Evolutionary conservation across 2,329 filamentous ascomycete species (phyloP).

Genomic region (Arthrobotrys sinensis): DNA sequence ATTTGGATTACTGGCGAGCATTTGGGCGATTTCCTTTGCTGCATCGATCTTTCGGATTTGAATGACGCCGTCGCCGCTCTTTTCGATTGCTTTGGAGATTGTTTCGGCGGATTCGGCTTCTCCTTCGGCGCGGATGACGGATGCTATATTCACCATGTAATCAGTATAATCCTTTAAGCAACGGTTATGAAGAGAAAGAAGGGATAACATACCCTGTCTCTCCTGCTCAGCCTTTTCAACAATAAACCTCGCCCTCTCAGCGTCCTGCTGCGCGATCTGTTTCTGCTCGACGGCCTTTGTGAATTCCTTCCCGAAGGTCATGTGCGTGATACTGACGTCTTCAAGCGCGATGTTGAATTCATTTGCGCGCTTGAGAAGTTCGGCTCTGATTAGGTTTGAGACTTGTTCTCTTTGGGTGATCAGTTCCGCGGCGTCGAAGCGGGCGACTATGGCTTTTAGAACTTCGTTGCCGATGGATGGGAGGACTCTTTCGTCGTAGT

Average conservation of each 20-base stretch:
- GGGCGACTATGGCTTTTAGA: slow-evolving; percentile 96
- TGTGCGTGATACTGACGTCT: slow-evolving; percentile 99
- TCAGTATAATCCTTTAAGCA: background rate
- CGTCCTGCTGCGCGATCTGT: slow-evolving; percentile 99
- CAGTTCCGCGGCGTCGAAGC: slow-evolving; percentile 98
- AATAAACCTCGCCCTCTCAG: slow-evolving; percentile 96
- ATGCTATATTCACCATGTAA: slow-evolving; percentile 39
- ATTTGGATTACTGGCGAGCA: slow-evolving; percentile 90
- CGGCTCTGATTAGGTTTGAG: slow-evolving; percentile 90
- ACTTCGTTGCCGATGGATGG: slow-evolving; percentile 99
- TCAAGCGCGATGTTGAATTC: slow-evolving; percentile 99
- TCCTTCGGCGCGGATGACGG: slow-evolving; percentile 95
- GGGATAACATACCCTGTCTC: slow-evolving; percentile 82
- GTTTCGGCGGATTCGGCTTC: slow-evolving; percentile 97
- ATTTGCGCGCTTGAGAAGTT: slow-evolving; percentile 90
- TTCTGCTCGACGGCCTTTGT: slow-evolving; percentile 99
- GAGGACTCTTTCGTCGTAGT: slow-evolving; percentile 98
- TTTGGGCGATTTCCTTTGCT: slow-evolving; percentile 93
- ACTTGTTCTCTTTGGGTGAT: slow-evolving; percentile 99
- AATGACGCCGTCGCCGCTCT: slow-evolving; percentile 92
- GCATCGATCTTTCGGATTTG: slow-evolving; percentile 98
- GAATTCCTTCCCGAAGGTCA: slow-evolving; percentile 99
- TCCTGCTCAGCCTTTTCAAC: slow-evolving; percentile 99
- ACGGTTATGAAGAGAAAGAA: background rate
- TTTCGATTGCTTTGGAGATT: slow-evolving; percentile 92